Conservation (phyloP, 2,329 filamentous ascomycete genomes). For the Cladophialophora bantiana region DNA sequence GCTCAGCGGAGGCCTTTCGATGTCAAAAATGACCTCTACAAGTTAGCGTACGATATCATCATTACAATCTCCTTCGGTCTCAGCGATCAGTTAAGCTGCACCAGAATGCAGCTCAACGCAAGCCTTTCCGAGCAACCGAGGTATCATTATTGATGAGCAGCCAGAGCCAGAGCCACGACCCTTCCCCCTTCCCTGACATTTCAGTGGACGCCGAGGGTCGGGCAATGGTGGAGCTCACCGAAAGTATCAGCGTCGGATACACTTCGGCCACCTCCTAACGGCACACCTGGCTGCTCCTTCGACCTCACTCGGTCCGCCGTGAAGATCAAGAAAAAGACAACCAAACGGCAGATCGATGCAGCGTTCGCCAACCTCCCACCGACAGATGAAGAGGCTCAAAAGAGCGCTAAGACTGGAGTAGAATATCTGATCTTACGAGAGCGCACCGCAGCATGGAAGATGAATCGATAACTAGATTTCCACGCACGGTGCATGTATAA, state of each 20-base stretch:
- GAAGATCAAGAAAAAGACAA: conserved; percentile 10
- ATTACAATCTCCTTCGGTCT: conserved; percentile 6
- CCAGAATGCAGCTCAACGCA: background rate
- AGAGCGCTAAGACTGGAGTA: background rate
- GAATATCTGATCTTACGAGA: conserved; percentile 7
- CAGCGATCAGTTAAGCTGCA: background rate
- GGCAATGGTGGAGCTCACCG: background rate
- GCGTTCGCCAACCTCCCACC: background rate
- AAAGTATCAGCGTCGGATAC: background rate
- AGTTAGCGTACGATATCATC: conserved; percentile 7
- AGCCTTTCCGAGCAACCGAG: background rate
- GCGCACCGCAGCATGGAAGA: background rate
- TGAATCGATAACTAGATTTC: background rate
- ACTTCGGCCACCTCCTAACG: background rate
- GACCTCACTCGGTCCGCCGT: background rate
- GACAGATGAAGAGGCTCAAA: conserved; percentile 4
- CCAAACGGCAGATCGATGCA: background rate
- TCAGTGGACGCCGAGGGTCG: background rate
- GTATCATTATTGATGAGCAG: background rate
- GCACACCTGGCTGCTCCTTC: conserved; percentile 4
- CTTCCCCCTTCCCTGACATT: background rate
- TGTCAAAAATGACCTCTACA: conserved; percentile 2
- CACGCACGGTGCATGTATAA: background rate
- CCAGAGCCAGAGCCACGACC: background rate
- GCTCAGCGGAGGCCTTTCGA: conserved; percentile 4